Evolutionary conservation across 73 alveolate species (phyloP), one percentile per base, ranked within the genome.

Genomic region (Blepharisma japonicum): DNA sequence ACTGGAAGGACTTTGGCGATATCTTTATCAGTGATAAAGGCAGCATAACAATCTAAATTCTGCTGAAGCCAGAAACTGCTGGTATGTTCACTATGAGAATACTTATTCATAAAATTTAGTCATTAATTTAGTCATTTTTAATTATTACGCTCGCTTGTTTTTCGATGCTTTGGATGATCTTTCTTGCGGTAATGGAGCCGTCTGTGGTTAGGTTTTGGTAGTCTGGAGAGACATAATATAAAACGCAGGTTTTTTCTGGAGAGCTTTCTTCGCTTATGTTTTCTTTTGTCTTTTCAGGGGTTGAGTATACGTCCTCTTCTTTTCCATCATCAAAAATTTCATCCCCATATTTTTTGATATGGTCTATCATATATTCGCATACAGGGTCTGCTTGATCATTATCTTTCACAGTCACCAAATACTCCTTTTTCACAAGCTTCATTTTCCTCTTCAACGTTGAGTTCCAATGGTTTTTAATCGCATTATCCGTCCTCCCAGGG

Each of bases 401-500:
- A 14, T 53, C 4, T 53, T 14, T 53, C 67, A 53, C 67, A 53
- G n/a, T 20, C 27, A 11, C 67, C 23, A 14, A 11, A 14, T 14
- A 14, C 23, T 53, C 67, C 67, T 53, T 53, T 53, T 87, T 87
- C 9, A 90, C 91, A 68, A 89, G 83, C 53, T 96, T 66, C 5
- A 93, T 83, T 68, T 87, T 85, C 77, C 92, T 85, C 71, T 97
- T 85, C 55, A 87, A 81, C 20, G 84, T 87, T 2, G 88, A 70
- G 72, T 87, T 82, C 68, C 67, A 87, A 27, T 83, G 71, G 68
- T 87, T 87, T 71, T 87, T 87, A 4, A 87, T 87, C 21, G 90
- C 84, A 55, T 87, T 87, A 51, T 87, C 94, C 0, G 94, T 87
- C 42, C 94, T 45, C 9, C 94, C 94, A 9, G 87, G 88, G 8